Conservation (phyloP, 2,329 filamentous ascomycete genomes). For the Aspergillus arachidicola region DNA sequence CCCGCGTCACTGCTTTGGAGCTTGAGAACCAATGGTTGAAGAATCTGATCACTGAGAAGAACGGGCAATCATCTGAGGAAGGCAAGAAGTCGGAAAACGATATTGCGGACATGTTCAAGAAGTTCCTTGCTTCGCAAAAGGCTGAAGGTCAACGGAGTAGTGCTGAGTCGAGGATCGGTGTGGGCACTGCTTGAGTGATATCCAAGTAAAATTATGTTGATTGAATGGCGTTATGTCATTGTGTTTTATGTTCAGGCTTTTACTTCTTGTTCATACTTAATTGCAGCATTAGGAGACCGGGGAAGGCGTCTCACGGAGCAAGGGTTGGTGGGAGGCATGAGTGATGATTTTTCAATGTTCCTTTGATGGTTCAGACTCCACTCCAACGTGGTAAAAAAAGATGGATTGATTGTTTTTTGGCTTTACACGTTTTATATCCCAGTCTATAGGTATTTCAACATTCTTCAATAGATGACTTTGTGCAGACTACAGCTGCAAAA, state of each 20-base stretch:
- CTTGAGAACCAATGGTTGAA: conserved; percentile 82
- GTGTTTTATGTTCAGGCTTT: not conserved
- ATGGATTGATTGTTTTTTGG: not conserved
- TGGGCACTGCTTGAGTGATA: conserved; percentile 30
- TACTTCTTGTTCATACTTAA: conserved; percentile 15
- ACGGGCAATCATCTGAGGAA: conserved; percentile 43
- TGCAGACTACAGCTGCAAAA: not conserved
- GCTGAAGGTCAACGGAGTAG: conserved; percentile 29
- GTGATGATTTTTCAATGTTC: conserved; percentile 14
- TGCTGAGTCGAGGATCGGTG: conserved; percentile 36
- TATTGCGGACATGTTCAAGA: conserved; percentile 45
- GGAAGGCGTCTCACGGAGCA: conserved; percentile 22
- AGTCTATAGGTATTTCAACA: not conserved
- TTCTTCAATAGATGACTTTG: not conserved
- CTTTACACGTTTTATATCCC: conserved; percentile 1
- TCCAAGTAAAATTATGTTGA: conserved; percentile 12
- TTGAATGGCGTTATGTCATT: conserved; percentile 9
- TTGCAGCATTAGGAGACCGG: conserved; percentile 9
- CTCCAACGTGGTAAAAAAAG: conserved; percentile 1
- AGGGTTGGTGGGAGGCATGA: conserved; percentile 15
- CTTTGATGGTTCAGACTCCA: not conserved
- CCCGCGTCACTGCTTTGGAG: conserved; percentile 72
- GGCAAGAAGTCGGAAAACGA: conserved; percentile 48
- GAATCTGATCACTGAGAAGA: conserved; percentile 80
- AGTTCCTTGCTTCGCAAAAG: conserved; percentile 41